Evolutionary conservation across 352 stramenopile species (phyloP).

Genomic region (Pythium chondricola): DNA sequence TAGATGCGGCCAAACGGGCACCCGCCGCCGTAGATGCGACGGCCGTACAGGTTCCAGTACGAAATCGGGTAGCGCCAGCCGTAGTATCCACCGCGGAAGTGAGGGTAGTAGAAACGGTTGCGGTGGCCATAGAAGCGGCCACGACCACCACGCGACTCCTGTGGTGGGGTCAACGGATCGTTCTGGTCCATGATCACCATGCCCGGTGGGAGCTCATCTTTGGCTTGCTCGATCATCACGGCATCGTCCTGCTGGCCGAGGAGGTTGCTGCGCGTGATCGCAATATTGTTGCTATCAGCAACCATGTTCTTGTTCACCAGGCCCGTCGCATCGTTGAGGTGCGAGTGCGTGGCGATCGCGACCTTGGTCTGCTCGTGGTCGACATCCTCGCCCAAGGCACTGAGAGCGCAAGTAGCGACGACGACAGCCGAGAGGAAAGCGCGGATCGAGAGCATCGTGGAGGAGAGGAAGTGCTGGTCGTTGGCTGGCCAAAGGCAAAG

Average conservation of each 20-base stretch:
- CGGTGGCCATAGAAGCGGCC: constrained; percentile 4
- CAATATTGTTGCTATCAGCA: constrained; percentile 7
- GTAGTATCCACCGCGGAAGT: constrained; percentile 19
- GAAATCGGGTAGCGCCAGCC: constrained; percentile 34
- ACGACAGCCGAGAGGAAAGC: neutral
- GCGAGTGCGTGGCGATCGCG: neutral
- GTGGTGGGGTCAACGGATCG: neutral
- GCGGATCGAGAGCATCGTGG: neutral
- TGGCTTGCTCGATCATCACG: neutral
- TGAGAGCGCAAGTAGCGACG: neutral
- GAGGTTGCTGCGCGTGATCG: constrained; percentile 11
- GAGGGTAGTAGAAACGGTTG: constrained; percentile 25
- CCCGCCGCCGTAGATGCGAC: constrained; percentile 19
- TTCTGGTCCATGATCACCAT: neutral
- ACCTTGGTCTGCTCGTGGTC: neutral
- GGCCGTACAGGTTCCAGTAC: constrained; percentile 33
- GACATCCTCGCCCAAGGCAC: neutral
- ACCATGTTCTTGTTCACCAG: constrained; percentile 14
- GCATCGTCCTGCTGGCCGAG: constrained; percentile 6
- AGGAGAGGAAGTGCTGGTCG: neutral
- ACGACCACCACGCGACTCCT: neutral
- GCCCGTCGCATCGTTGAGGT: neutral
- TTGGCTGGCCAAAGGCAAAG: neutral
- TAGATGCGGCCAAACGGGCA: constrained; percentile 26
- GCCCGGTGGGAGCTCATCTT: neutral